Evolutionary conservation across 768 basidiomycete genomes (phyloP).

Genomic region (Lactarius hengduanensis): DNA sequence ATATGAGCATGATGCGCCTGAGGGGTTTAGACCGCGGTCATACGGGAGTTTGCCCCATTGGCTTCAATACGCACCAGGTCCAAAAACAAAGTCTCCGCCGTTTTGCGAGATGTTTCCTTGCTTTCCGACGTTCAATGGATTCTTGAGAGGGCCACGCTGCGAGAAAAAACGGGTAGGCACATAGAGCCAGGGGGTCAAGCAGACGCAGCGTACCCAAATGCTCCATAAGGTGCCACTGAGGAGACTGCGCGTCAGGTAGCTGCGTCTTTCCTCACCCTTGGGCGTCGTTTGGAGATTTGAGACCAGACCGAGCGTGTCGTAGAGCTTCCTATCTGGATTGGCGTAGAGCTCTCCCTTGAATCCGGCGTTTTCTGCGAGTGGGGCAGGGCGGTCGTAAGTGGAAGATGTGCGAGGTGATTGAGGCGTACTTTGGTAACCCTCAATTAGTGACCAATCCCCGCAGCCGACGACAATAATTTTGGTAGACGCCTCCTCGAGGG

Average conservation of each 20-base stretch:
- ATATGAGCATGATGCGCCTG: constrained; percentile 23
- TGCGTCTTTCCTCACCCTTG: constrained; percentile 18
- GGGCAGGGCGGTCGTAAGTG: neutral
- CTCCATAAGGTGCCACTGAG: constrained; percentile 17
- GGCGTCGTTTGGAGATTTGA: constrained; percentile 22
- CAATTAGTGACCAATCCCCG: constrained; percentile 26
- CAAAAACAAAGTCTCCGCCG: constrained; percentile 28
- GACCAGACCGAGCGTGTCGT: constrained; percentile 22
- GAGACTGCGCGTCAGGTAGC: constrained; percentile 22
- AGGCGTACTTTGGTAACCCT: constrained; percentile 22
- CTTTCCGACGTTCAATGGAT: constrained; percentile 23
- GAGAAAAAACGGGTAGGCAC: neutral
- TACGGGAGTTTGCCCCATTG: too few species aligned
- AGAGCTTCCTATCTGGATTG: constrained; percentile 27
- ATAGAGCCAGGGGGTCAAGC: neutral
- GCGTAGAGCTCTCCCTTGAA: constrained; percentile 27
- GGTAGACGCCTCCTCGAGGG: constrained; percentile 17
- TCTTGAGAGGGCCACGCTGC: constrained; percentile 25
- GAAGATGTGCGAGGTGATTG: neutral
- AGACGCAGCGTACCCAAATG: constrained; percentile 17
- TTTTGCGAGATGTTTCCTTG: constrained; percentile 26
- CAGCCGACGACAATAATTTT: constrained; percentile 24
- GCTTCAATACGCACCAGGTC: constrained; percentile 13
- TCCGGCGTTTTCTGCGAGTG: constrained; percentile 11
- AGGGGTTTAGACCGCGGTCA: neutral